These are phyloP conservation scores for Neltuma alba DNA, from an alignment of 306 rosid genomes.

Conservation along the genomic window DNA sequence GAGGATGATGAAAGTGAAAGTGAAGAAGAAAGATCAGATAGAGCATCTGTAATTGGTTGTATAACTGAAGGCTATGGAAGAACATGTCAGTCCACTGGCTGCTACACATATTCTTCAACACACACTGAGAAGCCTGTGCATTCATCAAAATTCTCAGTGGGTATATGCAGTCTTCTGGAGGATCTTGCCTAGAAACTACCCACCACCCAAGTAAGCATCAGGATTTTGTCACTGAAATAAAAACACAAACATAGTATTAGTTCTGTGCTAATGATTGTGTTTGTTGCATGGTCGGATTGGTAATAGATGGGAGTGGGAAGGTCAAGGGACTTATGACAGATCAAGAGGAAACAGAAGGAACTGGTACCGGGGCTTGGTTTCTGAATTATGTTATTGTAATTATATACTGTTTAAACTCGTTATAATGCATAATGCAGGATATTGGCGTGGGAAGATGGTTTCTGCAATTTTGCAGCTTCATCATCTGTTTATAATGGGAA, in stretches of 20 bases:
- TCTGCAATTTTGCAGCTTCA: conserved; percentile 91
- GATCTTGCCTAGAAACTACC: conserved; percentile 93
- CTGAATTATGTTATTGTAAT: background rate
- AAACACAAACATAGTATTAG: background rate
- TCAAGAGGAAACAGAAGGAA: conserved; percentile 98
- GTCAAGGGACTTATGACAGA: conserved; percentile 86
- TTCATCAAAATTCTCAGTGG: conserved; percentile 88
- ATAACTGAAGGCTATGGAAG: conserved; percentile 57
- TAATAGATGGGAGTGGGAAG: conserved; percentile 98
- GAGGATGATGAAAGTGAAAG: conserved; percentile 38
- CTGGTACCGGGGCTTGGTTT: conserved; percentile 50
- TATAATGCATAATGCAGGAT: conserved; percentile 63
- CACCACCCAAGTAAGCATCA: conserved; percentile 84
- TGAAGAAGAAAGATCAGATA: conserved; percentile 8
- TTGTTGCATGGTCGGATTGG: conserved; percentile 21
- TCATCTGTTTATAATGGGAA: conserved; percentile 54
- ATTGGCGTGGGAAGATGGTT: conserved; percentile 99
- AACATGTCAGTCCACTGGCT: conserved; percentile 74
- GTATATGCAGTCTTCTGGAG: conserved; percentile 98
- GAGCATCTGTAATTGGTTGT: conserved; percentile 18
- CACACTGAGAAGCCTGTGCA: conserved; percentile 88
- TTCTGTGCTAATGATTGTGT: background rate
- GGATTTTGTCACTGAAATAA: background rate
- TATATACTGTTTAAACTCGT: background rate
- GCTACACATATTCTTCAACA: conserved; percentile 97